Conservation (phyloP, 805 yeast species). For the Zygoascus flipseniorum region DNA sequence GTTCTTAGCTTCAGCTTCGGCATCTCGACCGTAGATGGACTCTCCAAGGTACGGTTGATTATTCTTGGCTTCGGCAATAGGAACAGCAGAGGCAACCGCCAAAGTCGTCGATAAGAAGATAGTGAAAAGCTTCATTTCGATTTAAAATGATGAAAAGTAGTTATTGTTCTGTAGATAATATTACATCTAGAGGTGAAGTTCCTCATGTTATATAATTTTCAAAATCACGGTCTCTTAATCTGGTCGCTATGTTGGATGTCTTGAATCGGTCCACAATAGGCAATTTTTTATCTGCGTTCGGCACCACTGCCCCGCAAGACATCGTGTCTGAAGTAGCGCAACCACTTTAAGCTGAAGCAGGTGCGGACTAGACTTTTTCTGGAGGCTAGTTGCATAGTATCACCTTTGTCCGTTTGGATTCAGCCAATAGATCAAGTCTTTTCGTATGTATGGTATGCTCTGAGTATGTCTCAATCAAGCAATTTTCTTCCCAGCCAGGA, state of each 20-base stretch:
- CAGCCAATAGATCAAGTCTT: not conserved
- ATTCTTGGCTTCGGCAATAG: slow-evolving; percentile 1
- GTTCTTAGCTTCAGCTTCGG: slow-evolving; percentile 6
- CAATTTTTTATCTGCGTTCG: not conserved
- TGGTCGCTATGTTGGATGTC: not conserved
- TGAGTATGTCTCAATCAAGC: not conserved
- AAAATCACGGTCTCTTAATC: too few relatives aligned
- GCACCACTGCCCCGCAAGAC: not conserved
- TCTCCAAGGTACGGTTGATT: not conserved
- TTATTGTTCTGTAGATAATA: not conserved
- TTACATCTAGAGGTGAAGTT: not conserved
- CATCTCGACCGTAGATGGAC: slow-evolving; percentile 2
- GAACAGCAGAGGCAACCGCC: not conserved
- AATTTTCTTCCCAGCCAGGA: not conserved
- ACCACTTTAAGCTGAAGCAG: not conserved
- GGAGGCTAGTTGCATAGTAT: not conserved
- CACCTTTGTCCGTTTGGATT: not conserved
- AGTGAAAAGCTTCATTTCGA: not conserved
- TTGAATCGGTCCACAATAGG: not conserved
- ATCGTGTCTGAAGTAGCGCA: not conserved
- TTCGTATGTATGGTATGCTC: not conserved
- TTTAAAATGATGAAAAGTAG: not conserved
- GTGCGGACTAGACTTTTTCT: not conserved
- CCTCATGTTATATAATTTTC: not conserved
- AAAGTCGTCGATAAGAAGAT: not conserved